phyloP scores from a whole-genome alignment of 2,329 filamentous ascomycete genomes.

The Gaeumannomyces tritici region DNA sequence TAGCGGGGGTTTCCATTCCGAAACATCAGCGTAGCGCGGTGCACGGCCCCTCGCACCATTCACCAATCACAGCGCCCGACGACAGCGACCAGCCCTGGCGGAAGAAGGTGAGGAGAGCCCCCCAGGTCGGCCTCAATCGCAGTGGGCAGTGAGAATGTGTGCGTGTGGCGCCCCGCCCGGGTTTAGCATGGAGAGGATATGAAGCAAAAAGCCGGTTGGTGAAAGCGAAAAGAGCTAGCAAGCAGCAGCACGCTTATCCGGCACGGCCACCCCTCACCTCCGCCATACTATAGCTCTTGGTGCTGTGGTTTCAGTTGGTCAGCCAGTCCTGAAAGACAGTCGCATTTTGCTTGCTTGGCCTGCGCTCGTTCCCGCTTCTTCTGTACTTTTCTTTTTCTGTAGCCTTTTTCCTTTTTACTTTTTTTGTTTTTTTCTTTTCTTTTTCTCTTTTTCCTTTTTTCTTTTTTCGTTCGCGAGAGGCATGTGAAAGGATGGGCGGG shows the following conservation, averaged over 20 bases:
- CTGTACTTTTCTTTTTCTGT: too few species aligned
- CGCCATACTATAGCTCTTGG: neutral
- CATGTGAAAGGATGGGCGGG: neutral
- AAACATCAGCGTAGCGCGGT: neutral
- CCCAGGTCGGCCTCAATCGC: too few species aligned
- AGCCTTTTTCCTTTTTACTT: too few species aligned
- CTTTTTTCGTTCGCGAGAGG: neutral
- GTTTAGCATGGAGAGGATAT: neutral
- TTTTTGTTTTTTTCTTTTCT: neutral
- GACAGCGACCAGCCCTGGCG: neutral
- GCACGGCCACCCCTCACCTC: too few species aligned
- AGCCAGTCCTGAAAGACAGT: neutral
- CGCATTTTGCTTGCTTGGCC: neutral
- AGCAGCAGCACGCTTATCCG: too few species aligned
- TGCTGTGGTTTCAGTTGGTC: neutral
- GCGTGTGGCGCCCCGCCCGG: too few species aligned
- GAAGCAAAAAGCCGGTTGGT: too few species aligned
- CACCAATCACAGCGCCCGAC: neutral
- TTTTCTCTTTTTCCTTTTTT: neutral
- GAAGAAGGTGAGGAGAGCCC: neutral
- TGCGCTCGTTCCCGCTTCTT: neutral
- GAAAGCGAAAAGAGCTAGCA: too few species aligned
- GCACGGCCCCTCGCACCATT: neutral
- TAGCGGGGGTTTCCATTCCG: neutral
- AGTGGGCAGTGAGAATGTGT: neutral